A percentile compares a stretch with the other conserved stretches of the same genome.
phyloP scores from a whole-genome alignment of 1,284 basidiomycete species.

The Leccinum pseudoinsigne region DNA sequence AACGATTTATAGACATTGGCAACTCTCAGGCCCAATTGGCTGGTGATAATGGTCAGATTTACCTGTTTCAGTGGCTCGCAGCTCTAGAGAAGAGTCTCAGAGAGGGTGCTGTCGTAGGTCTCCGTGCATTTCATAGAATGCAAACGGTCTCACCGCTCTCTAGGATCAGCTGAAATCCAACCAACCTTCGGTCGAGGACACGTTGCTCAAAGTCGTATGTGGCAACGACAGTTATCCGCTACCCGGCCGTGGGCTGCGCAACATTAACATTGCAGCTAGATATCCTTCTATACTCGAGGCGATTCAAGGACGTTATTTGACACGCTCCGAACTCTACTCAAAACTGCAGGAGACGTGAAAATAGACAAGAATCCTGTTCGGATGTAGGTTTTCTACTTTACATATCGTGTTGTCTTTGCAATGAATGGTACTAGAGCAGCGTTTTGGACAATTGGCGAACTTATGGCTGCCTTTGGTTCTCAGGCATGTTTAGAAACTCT shows the following conservation, averaged over 20 bases:
- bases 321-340: conserved; percentile 78
- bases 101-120: conserved; percentile 48
- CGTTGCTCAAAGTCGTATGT: conserved; percentile 63
- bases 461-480: conserved; percentile 82
- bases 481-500: conserved; percentile 54
- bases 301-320: conserved; percentile 89
- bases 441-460: conserved; percentile 82
- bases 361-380: conserved; percentile 63
- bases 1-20: conserved; percentile 15
- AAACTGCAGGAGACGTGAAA: conserved; percentile 74
- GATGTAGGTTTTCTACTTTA: conserved; percentile 51
- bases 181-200: conserved; percentile 62
- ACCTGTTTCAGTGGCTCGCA: conserved; percentile 81
- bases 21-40: conserved; percentile 58
- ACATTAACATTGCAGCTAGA: conserved; percentile 64
- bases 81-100: conserved; percentile 61
- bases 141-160: conserved; percentile 6
- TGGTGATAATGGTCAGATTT: conserved; percentile 78
- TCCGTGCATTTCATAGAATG: neutral
- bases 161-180: conserved; percentile 67
- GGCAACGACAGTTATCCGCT: conserved; percentile 63
- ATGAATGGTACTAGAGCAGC: conserved; percentile 52
- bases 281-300: conserved; percentile 74
- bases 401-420: conserved; percentile 6
- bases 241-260: conserved; percentile 83